Conservation (phyloP, 371 early-diverging fungal genomes). For the Apophysomyces trapeziformis region DNA sequence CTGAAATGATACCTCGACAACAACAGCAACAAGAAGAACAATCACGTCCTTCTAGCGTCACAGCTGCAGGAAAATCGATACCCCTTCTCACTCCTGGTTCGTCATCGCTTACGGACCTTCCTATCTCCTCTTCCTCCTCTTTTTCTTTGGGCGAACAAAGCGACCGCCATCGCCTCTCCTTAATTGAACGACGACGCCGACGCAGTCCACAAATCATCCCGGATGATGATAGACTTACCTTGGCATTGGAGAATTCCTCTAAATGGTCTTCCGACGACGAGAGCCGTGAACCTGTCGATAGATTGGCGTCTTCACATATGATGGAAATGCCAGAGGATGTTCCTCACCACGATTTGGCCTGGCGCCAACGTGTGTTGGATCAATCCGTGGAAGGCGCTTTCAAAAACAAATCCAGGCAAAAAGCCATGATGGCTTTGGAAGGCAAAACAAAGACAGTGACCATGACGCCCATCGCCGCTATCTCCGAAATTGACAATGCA, state of each 20-base stretch:
- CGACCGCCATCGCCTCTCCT: constrained; percentile 1
- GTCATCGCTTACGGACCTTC: constrained; percentile 3
- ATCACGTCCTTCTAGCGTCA: neutral
- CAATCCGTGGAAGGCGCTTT: neutral
- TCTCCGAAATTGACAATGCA: constrained; percentile 18
- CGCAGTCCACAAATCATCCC: constrained; percentile 6
- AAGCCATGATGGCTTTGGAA: constrained; percentile 37
- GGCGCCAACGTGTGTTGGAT: constrained; percentile 15
- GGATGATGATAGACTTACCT: constrained; percentile 2
- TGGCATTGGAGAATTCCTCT: neutral
- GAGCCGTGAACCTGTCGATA: neutral
- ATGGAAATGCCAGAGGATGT: neutral
- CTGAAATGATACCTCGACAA: neutral
- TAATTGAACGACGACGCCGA: constrained; percentile 5
- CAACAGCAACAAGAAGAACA: constrained; percentile 15
- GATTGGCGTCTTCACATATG: neutral
- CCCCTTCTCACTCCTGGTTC: constrained; percentile 11
- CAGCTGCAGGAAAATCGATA: constrained; percentile 14
- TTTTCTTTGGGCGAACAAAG: neutral
- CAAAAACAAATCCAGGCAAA: constrained; percentile 24
- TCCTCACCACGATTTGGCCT: neutral
- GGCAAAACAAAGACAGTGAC: constrained; percentile 18
- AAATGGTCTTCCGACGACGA: neutral
- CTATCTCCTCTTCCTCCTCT: constrained; percentile 7
- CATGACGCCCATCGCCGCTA: constrained; percentile 17